These are phyloP conservation scores for Brettanomyces naardenensis DNA, from an alignment of 805 yeast genomes.

Conservation along the genomic window DNA sequence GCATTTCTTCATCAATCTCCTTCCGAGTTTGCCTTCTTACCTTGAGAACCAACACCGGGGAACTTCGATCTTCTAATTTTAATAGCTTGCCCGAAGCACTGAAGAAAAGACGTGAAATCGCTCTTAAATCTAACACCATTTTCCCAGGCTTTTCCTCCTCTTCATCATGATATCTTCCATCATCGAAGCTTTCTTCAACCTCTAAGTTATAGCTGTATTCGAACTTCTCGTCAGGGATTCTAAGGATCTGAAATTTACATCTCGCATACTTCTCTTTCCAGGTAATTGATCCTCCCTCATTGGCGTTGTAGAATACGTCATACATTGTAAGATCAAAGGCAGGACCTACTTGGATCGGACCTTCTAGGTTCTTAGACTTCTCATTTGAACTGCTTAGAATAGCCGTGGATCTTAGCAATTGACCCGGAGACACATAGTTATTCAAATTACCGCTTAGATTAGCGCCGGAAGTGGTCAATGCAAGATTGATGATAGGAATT, in stretches of 20 bases:
- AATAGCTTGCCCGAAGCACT: slow-evolving; percentile 63
- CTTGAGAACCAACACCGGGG: slow-evolving; percentile 65
- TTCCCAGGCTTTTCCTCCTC: slow-evolving; percentile 34
- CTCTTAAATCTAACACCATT: slow-evolving; percentile 29
- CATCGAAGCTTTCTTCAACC: slow-evolving; percentile 54
- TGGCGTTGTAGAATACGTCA: slow-evolving; percentile 49
- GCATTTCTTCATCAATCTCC: slow-evolving; percentile 8
- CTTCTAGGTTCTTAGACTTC: not conserved
- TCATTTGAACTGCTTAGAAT: slow-evolving; percentile 32
- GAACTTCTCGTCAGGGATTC: slow-evolving; percentile 15
- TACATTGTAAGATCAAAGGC: slow-evolving; percentile 48
- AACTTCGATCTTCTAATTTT: slow-evolving; percentile 49
- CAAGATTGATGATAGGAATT: slow-evolving; percentile 58
- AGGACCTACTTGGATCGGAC: slow-evolving; percentile 45
- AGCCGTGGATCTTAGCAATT: slow-evolving; percentile 55
- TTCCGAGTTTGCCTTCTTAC: slow-evolving; percentile 19
- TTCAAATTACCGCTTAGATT: slow-evolving; percentile 42
- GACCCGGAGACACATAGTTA: slow-evolving; percentile 49
- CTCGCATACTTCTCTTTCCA: slow-evolving; percentile 73
- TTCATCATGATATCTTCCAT: slow-evolving; percentile 63
- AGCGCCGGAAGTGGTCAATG: slow-evolving; percentile 64
- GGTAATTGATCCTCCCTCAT: slow-evolving; percentile 29
- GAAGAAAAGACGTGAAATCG: slow-evolving; percentile 49
- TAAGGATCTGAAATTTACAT: slow-evolving; percentile 35
- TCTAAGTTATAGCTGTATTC: slow-evolving; percentile 36